Base-by-base conservation (phyloP, 148 eudicot genomes). In the Rhododendron griersonianum region DNA sequence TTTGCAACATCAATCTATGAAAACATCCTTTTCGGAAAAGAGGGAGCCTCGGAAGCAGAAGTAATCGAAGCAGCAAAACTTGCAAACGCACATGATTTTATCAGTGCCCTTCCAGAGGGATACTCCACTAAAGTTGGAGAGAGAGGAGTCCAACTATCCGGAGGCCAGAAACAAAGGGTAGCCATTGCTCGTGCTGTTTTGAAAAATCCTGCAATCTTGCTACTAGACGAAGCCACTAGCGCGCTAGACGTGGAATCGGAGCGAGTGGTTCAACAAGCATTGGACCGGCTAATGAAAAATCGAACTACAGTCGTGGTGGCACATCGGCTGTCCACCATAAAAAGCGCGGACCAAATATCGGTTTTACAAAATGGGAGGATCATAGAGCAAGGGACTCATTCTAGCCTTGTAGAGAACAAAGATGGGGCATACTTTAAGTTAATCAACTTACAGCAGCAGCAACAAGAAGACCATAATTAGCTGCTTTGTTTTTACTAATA, bases 141-240 rank as follows among this genome's bases (percentile, higher is more conserved):
- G 77, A 86, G 98, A 90, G 99, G 99, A 55, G 92, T 98, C 1
- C 98, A 98, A 81, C 91, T 98, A 18, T 95, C 99, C 0, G 99
- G 99, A 11, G 99, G 99, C 2, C 99, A 97, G 81, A 97, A 95
- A 91, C 99, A 97, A 87, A 89, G 99, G 80, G 96, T 95, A 5
- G 99, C 99, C 78, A 98, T 98, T 15, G 96, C 99, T 16, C 91
- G 99, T 82, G 99, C 99, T 1, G 92, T 98, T 75, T 83, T 95
- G 9, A 98, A 93, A 69, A 94, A 98, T 76, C 98, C 98, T 1
- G 91, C 90, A 65, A 94, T 98, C 78, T 85, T 98, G 89, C 90
- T 98, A 3, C 83, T 98, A 81, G 99, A 98, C 41, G 99, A 98
- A 87, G 99, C 99, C 14, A 95, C 98, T 0, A 98, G 99, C 59